Evolutionary conservation across 768 basidiomycete genomes (phyloP).

Genomic region (Dacryopinax spathularia): DNA sequence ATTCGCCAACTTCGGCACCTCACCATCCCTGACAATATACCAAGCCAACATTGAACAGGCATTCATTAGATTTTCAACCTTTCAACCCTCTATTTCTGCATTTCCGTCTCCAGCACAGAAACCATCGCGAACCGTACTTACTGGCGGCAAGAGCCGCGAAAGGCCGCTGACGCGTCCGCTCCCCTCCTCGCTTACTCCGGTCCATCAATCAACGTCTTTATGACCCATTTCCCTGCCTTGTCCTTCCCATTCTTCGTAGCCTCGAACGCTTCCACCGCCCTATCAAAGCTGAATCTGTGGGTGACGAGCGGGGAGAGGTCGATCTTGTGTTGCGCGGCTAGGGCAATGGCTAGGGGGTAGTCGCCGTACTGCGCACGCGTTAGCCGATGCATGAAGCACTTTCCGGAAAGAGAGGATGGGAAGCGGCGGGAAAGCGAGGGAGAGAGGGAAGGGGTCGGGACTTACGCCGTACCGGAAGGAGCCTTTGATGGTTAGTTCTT

Average conservation of each 20-base stretch:
- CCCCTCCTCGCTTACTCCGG: too few relatives aligned
- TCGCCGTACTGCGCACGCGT: constrained; percentile 29
- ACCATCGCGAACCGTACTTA: too few relatives aligned
- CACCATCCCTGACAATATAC: too few relatives aligned
- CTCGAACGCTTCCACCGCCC: constrained; percentile 68
- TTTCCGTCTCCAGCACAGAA: too few relatives aligned
- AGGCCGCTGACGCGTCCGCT: too few relatives aligned
- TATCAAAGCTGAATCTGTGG: constrained; percentile 64
- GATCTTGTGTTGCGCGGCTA: constrained; percentile 67
- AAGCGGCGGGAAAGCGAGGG: neutral
- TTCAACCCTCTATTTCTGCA: too few relatives aligned
- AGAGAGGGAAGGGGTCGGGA: neutral
- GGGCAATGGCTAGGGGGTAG: constrained; percentile 70
- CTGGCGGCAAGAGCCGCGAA: too few relatives aligned
- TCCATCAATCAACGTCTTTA: constrained; percentile 80
- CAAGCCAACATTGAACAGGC: too few relatives aligned
- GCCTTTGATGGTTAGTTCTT: constrained; percentile 71
- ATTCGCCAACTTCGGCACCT: too few relatives aligned
- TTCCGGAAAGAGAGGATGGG: too few relatives aligned
- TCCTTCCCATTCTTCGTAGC: constrained; percentile 69
- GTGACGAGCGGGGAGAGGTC: constrained; percentile 80
- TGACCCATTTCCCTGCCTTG: constrained; percentile 71
- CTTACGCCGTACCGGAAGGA: constrained; percentile 76
- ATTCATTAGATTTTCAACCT: too few relatives aligned
- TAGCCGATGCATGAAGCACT: too few relatives aligned